Conservation (phyloP, 1,139 yeast species). For the Magnusiomyces tetraspermus region DNA sequence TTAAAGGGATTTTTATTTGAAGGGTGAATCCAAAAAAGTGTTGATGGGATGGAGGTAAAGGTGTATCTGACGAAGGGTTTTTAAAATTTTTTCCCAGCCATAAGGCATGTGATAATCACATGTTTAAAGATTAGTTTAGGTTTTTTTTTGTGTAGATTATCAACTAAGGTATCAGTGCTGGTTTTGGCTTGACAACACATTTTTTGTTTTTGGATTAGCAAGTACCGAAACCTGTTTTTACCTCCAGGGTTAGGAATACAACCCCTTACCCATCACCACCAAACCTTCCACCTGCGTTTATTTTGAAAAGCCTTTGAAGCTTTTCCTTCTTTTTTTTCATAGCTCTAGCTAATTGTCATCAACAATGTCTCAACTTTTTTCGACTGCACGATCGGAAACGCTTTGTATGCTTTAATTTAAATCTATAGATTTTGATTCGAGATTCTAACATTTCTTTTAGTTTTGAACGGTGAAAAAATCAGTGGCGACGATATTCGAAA, state of each 20-base stretch:
- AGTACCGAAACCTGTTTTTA: no score
- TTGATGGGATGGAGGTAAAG: neutral
- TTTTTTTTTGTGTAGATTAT: no score
- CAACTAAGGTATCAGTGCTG: no score
- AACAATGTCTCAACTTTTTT: constrained; percentile 45
- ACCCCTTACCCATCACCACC: neutral
- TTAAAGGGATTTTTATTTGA: neutral
- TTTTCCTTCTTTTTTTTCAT: neutral
- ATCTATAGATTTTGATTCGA: constrained; percentile 7
- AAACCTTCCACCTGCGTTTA: neutral
- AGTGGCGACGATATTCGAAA: constrained; percentile 95
- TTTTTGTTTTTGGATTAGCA: no score
- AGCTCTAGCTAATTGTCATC: neutral
- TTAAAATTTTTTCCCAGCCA: neutral
- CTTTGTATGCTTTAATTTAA: constrained; percentile 41
- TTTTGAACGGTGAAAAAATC: constrained; percentile 91
- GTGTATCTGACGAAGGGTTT: no score
- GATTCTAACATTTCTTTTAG: constrained; percentile 21
- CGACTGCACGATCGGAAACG: constrained; percentile 80
- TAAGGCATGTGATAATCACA: no score
- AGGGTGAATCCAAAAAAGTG: neutral
- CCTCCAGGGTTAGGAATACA: neutral
- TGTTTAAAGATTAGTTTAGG: no score
- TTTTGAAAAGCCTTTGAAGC: neutral
- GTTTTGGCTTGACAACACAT: no score